Conservation (phyloP, 2,329 filamentous ascomycete species). For the Waltergamsia citrina region DNA sequence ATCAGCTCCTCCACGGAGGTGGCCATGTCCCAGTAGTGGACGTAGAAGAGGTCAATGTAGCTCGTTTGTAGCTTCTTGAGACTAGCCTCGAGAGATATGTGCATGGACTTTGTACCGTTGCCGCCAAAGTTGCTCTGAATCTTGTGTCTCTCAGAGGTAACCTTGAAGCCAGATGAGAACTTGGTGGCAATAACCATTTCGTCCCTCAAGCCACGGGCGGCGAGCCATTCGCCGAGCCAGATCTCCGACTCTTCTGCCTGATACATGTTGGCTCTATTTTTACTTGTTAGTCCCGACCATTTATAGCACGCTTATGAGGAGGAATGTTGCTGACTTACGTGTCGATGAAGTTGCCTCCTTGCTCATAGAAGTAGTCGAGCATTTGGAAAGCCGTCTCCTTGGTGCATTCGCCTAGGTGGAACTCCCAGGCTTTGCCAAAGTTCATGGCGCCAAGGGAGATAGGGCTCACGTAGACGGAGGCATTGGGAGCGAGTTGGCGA, state of each 20-base stretch:
- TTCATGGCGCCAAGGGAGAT: constrained; percentile 14
- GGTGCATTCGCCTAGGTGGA: constrained; percentile 8
- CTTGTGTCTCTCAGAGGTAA: constrained; percentile 6
- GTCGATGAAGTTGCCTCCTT: constrained; percentile 55
- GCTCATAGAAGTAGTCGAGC: constrained; percentile 42
- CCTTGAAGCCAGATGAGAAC: constrained; percentile 29
- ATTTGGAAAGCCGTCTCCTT: constrained; percentile 44
- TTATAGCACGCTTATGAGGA: too few species aligned
- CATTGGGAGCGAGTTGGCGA: constrained; percentile 11
- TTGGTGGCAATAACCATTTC: constrained; percentile 39
- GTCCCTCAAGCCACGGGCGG: constrained; percentile 29
- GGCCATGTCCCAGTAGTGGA: constrained; percentile 18
- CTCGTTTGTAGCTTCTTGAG: constrained; percentile 27
- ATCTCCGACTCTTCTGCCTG: constrained; percentile 38
- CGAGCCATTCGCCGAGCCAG: constrained; percentile 44
- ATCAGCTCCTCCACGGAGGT: constrained; percentile 15
- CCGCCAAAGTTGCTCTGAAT: constrained; percentile 22
- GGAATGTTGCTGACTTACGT: constrained; percentile 18
- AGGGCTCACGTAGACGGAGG: constrained; percentile 13
- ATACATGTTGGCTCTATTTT: constrained; percentile 28
- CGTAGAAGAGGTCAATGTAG: constrained; percentile 21
- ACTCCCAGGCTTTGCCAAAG: constrained; percentile 19
- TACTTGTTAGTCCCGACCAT: too few species aligned
- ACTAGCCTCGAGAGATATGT: constrained; percentile 26
- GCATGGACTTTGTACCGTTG: constrained; percentile 25